Evolutionary conservation across 768 basidiomycete genomes (phyloP).

Genomic region (Suillus fuscotomentosus): DNA sequence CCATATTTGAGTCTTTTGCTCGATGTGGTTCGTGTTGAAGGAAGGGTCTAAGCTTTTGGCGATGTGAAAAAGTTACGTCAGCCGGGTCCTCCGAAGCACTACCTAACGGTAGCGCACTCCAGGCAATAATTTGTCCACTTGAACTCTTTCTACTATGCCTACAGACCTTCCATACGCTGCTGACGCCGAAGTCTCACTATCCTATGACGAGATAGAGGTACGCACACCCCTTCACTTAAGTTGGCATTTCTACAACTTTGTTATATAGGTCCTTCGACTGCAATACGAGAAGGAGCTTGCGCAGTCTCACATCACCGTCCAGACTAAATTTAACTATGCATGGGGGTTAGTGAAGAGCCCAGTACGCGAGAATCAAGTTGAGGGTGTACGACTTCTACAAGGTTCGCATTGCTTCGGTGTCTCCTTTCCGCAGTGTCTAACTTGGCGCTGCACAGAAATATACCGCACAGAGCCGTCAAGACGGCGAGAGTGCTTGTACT

Average conservation of each 20-base stretch:
- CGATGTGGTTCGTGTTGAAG: conserved; percentile 25
- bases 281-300: conserved; percentile 90
- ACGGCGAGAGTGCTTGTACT: conserved; percentile 94
- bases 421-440: conserved; percentile 2
- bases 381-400: conserved; percentile 90
- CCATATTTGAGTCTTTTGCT: conserved; percentile 34
- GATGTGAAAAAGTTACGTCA: conserved; percentile 24
- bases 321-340: conserved; percentile 97
- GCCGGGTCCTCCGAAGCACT: conserved; percentile 19
- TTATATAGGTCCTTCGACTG: conserved; percentile 66
- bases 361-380: conserved; percentile 78
- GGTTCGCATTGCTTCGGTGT: conserved; percentile 43
- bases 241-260: not conserved
- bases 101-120: not conserved
- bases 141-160: conserved; percentile 41
- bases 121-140: too few species aligned
- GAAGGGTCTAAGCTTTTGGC: not conserved
- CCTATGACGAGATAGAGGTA: conserved; percentile 90
- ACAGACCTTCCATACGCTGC: conserved; percentile 95
- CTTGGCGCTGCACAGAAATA: conserved; percentile 57
- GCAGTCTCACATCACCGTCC: conserved; percentile 83
- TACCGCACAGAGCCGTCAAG: conserved; percentile 85
- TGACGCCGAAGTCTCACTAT: conserved; percentile 86
- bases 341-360: conserved; percentile 97
- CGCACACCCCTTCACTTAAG: not conserved